Evolutionary conservation across 2,329 filamentous ascomycete species (phyloP).

Genomic region (Trichophyton simii): DNA sequence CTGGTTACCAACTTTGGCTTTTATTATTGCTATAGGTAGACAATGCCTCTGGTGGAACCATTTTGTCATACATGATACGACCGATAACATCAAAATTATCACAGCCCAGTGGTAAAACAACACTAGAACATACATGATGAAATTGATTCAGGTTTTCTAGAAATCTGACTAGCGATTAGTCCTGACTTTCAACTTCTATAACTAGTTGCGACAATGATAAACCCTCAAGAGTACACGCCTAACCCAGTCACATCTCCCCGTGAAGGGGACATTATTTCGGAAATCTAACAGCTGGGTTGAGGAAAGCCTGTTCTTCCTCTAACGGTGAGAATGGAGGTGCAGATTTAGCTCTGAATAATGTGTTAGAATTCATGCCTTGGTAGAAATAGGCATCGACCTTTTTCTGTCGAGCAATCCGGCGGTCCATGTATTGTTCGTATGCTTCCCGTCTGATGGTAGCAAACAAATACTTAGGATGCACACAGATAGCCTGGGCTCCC

Average conservation of each 20-base stretch:
- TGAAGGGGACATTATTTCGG: not conserved
- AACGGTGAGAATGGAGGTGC: not conserved
- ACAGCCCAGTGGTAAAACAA: too few species aligned
- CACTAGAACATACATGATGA: too few species aligned
- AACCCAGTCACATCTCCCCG: too few species aligned
- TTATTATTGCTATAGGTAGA: not conserved
- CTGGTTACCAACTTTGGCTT: not conserved
- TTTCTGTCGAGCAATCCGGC: not conserved
- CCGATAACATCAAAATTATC: too few species aligned
- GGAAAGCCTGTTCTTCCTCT: not conserved
- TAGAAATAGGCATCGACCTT: conserved; percentile 1
- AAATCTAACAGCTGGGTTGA: conserved; percentile 1
- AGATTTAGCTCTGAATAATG: conserved; percentile 4
- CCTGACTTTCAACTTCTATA: too few species aligned
- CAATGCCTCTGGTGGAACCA: too few species aligned
- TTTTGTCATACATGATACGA: too few species aligned
- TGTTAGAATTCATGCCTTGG: not conserved
- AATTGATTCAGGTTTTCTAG: too few species aligned
- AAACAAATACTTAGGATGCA: conserved; percentile 25
- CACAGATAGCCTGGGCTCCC: conserved; percentile 27
- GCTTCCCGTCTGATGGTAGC: not conserved
- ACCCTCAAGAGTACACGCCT: too few species aligned
- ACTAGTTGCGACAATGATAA: too few species aligned
- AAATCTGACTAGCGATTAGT: too few species aligned
- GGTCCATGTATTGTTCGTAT: not conserved